A percentile compares a stretch with the other conserved stretches of the same genome.
Conservation (phyloP, 2,329 filamentous ascomycete species). For the Neopestalotiopsis sp. region DNA sequence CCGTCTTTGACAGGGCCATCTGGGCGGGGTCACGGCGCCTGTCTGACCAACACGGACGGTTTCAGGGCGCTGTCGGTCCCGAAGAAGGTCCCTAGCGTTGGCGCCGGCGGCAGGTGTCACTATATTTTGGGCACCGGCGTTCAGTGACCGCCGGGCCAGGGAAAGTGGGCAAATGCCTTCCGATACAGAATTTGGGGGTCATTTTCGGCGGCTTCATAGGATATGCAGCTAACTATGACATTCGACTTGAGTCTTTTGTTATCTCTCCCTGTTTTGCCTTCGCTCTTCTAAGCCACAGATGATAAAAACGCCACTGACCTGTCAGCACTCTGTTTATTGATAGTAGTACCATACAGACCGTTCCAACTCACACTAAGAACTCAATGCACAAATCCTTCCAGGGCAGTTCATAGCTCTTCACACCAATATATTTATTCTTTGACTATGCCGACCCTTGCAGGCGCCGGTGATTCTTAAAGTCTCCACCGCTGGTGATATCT, state of each 20-base stretch:
- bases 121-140: neutral
- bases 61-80: neutral
- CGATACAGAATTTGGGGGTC: neutral
- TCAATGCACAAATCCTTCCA: neutral
- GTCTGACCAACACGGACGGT: neutral
- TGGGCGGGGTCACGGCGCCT: neutral
- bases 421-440: neutral
- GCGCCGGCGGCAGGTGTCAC: neutral
- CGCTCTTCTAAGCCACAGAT: neutral
- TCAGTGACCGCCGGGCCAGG: too few relatives aligned
- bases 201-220: too few relatives aligned
- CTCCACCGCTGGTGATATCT: neutral
- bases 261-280: neutral
- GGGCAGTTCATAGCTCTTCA: too few relatives aligned
- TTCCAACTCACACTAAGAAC: neutral
- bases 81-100: neutral
- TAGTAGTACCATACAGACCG: neutral
- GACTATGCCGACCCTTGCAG: neutral
- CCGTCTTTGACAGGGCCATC: neutral
- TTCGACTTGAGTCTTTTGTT: neutral
- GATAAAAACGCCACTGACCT: neutral
- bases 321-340: conserved; percentile 1
- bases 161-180: neutral
- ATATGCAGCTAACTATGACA: too few relatives aligned
- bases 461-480: neutral